phyloP scores from a whole-genome alignment of 2,329 filamentous ascomycete genomes.

The Fusarium oligoseptatum region DNA sequence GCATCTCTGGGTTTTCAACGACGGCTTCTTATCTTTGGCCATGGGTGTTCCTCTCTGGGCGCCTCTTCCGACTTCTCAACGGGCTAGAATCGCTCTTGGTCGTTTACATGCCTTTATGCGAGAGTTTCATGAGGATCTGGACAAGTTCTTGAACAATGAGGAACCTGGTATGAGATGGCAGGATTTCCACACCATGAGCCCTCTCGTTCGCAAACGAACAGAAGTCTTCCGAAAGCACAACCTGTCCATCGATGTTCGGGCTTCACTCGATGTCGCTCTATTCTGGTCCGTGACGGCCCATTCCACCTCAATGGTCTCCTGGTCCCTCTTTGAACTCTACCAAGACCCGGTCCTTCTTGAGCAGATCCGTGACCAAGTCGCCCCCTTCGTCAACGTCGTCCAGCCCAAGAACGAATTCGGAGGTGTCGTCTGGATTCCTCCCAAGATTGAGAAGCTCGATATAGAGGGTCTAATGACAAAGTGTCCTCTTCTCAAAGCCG shows the following conservation, averaged over 20 bases:
- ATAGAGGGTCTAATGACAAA: conserved; percentile 52
- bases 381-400: conserved; percentile 47
- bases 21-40: conserved; percentile 50
- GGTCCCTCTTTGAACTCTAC: conserved; percentile 58
- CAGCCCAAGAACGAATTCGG: conserved; percentile 55
- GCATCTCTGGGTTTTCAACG: conserved; percentile 55
- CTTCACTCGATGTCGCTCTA: conserved; percentile 52
- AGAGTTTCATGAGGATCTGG: conserved; percentile 54
- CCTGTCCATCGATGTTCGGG: conserved; percentile 50
- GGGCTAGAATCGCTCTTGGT: conserved; percentile 48
- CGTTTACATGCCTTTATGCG: conserved; percentile 47
- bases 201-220: conserved; percentile 49
- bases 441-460: conserved; percentile 52
- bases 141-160: conserved; percentile 49
- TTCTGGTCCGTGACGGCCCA: conserved; percentile 57
- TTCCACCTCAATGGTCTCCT: conserved; percentile 54
- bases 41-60: conserved; percentile 50
- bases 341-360: conserved; percentile 54
- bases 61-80: conserved; percentile 50
- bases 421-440: conserved; percentile 52
- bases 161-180: conserved; percentile 53
- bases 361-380: conserved; percentile 56
- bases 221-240: conserved; percentile 48
- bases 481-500: conserved; percentile 56
- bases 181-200: conserved; percentile 53